Evolutionary conservation across 1,139 yeast genomes (phyloP).

Genomic region (Yamadazyma dendronema): DNA sequence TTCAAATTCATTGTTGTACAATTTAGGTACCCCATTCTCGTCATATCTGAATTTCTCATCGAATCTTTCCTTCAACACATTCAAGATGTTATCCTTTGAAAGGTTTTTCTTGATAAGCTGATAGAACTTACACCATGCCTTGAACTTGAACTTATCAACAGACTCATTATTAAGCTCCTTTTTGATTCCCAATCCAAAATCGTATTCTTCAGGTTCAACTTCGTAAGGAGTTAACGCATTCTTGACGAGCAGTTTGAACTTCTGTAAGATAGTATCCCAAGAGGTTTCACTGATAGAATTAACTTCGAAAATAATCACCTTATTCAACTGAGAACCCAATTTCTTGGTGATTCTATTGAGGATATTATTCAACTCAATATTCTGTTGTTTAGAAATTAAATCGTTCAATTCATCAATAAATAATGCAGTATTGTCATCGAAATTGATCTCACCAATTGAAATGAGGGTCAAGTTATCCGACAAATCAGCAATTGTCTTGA

Average conservation of each 20-base stretch:
- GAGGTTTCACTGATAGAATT: constrained; percentile 45
- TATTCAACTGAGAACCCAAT: constrained; percentile 38
- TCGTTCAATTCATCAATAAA: constrained; percentile 23
- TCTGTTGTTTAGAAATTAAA: constrained; percentile 38
- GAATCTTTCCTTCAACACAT: constrained; percentile 64
- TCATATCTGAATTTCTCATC: constrained; percentile 85
- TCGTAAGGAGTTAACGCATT: constrained; percentile 21
- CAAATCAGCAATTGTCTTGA: constrained; percentile 5
- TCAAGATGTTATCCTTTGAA: constrained; percentile 56
- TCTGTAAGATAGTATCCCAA: constrained; percentile 60
- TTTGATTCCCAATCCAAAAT: constrained; percentile 65
- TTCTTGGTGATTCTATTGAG: constrained; percentile 39
- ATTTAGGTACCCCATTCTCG: constrained; percentile 73
- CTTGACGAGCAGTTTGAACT: constrained; percentile 43
- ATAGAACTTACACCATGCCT: constrained; percentile 67
- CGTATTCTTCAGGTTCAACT: constrained; percentile 28
- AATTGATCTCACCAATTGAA: constrained; percentile 13
- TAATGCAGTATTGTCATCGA: constrained; percentile 15
- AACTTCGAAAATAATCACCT: constrained; percentile 37
- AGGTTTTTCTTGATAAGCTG: constrained; percentile 57
- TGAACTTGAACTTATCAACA: constrained; percentile 42
- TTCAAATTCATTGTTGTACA: constrained; percentile 76
- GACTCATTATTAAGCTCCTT: constrained; percentile 41
- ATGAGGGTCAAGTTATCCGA: constrained; percentile 9
- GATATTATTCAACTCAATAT: constrained; percentile 43